phyloP scores from a whole-genome alignment of 1,139 yeast species.

The Geotrichum macrosporum region DNA sequence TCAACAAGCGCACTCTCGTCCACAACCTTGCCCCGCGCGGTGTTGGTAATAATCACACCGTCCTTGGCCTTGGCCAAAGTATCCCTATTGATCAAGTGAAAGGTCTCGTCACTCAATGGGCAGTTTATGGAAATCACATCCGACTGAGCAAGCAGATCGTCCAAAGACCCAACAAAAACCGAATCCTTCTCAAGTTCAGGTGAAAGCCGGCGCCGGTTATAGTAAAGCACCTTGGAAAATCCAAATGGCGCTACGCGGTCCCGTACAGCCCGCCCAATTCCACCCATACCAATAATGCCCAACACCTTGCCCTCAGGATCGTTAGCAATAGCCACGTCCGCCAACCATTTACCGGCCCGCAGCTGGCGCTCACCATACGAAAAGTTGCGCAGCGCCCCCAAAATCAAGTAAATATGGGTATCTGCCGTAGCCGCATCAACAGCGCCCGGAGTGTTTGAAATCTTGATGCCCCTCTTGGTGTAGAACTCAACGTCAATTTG shows the following conservation, averaged over 20 bases:
- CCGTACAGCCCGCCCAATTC: constrained; percentile 70
- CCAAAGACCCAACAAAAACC: constrained; percentile 48
- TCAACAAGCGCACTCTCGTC: constrained; percentile 67
- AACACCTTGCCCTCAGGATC: constrained; percentile 62
- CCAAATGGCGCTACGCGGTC: constrained; percentile 63
- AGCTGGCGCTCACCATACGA: constrained; percentile 41
- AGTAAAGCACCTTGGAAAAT: constrained; percentile 55
- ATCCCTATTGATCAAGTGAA: constrained; percentile 54
- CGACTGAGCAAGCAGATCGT: constrained; percentile 51
- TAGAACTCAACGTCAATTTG: constrained; percentile 49
- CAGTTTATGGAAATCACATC: constrained; percentile 62
- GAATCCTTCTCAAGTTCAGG: constrained; percentile 53
- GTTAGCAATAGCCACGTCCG: constrained; percentile 37
- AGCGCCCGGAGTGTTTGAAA: constrained; percentile 64
- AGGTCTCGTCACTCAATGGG: constrained; percentile 52
- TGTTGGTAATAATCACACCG: constrained; percentile 65
- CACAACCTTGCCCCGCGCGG: constrained; percentile 64
- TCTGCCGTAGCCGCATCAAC: constrained; percentile 77
- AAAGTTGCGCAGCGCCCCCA: constrained; percentile 61
- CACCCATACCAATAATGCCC: constrained; percentile 79
- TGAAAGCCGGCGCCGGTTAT: constrained; percentile 55
- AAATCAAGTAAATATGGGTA: constrained; percentile 55
- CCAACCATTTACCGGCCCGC: constrained; percentile 39
- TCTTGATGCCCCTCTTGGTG: constrained; percentile 50
- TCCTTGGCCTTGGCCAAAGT: constrained; percentile 57